Base-by-base conservation (phyloP, 78 protist genomes). In the Planoprotostelium fungivorum region DNA sequence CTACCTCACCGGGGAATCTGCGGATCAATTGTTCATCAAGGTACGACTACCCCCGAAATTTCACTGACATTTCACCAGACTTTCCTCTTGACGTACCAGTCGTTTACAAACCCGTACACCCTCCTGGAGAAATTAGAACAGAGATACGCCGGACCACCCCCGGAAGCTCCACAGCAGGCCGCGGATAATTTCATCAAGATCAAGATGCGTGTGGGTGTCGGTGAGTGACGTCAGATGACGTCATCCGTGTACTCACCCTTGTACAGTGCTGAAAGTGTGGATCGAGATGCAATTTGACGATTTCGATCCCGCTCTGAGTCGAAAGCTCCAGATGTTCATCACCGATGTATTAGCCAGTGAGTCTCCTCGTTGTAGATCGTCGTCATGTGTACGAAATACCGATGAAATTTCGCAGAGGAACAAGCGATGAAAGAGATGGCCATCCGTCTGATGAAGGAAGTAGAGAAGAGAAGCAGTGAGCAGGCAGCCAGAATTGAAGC, bases 201-300 rank as follows among this genome's bases (percentile, higher is more conserved):
- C 28, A 93, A 94, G 83, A 31, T 94, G n/a, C 93, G 95, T 86
- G 96, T 94, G 1, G 91, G 73, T 88, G 1, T 88, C 93, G 36
- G n/a, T n/a, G n/a, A n/a, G n/a, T n/a, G n/a, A n/a, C n/a, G n/a
- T n/a, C n/a, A n/a, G n/a, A n/a, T n/a, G n/a, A n/a, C n/a, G n/a
- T n/a, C n/a, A n/a, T n/a, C n/a, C n/a, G n/a, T n/a, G n/a, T n/a
- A n/a, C n/a, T n/a, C n/a, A n/a, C n/a, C n/a, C n/a, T n/a, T n/a
- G n/a, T n/a, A n/a, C n/a, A n/a, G n/a, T 94, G 36, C 85, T 94
- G 83, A 92, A 94, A 88, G 38, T 90, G 36, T 92, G 92, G 96
- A 89, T 94, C 51, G 96, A 94, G 73, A 85, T 36, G 29, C 91
- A 94, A 38, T 90, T 84, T 34, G 89, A 89, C 36, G 96, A 91